These are phyloP conservation scores for Ceratocystis colombiana DNA, from an alignment of 2,329 filamentous ascomycete genomes.

Conservation along the genomic window DNA sequence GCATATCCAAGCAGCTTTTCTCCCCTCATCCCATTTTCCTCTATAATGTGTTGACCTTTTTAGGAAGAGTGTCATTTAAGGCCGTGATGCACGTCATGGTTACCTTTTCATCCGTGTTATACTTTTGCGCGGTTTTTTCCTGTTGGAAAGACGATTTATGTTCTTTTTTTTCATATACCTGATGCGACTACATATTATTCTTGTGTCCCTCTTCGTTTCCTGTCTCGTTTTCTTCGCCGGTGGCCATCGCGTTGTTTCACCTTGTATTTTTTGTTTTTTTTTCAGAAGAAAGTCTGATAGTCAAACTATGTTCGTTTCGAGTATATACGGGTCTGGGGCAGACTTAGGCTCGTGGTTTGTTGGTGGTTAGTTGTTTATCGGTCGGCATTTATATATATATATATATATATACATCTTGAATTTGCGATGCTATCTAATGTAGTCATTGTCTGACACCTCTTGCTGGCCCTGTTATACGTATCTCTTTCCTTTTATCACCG, in stretches of 20 bases:
- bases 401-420: too few relatives aligned
- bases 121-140: background rate
- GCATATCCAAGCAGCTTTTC: background rate
- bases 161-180: background rate
- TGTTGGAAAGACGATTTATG: background rate
- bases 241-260: background rate
- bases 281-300: background rate
- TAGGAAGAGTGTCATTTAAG: too few relatives aligned
- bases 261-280: background rate
- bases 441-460: too few relatives aligned
- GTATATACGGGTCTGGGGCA: background rate
- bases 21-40: background rate
- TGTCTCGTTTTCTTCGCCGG: background rate
- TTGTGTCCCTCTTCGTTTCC: background rate
- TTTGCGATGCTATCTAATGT: too few relatives aligned
- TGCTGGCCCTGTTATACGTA: background rate
- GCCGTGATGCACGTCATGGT: too few relatives aligned
- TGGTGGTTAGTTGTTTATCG: too few relatives aligned
- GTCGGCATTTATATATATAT: too few relatives aligned
- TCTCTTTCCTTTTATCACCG: background rate
- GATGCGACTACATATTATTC: background rate
- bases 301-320: background rate
- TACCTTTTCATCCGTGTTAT: background rate
- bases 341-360: background rate
- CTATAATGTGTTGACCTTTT: background rate